Evolutionary conservation across 768 basidiomycete species (phyloP).

Genomic region (Psilocybe cubensis): DNA sequence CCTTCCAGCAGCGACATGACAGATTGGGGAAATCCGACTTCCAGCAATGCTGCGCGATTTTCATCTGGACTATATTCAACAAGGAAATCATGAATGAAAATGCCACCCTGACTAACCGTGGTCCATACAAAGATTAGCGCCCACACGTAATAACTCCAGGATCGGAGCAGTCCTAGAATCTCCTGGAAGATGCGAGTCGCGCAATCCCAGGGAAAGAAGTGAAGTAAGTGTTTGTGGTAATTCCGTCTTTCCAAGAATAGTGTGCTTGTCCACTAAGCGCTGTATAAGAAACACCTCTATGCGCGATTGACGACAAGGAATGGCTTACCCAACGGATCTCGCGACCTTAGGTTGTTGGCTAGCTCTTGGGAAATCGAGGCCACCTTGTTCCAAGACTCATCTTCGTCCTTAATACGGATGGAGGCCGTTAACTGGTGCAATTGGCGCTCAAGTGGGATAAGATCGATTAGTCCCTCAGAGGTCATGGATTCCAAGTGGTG

Average conservation of each 20-base stretch:
- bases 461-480: constrained; percentile 29
- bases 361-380: constrained; percentile 56
- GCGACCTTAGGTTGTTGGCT: constrained; percentile 64
- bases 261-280: constrained; percentile 71
- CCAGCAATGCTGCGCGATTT: constrained; percentile 72
- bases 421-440: constrained; percentile 37
- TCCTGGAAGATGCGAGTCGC: constrained; percentile 48
- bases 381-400: constrained; percentile 53
- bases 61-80: constrained; percentile 51
- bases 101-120: constrained; percentile 55
- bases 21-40: constrained; percentile 70
- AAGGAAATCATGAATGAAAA: background rate
- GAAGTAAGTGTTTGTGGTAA: constrained; percentile 69
- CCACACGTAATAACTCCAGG: constrained; percentile 74
- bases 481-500: constrained; percentile 12
- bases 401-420: constrained; percentile 31
- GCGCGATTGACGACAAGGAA: background rate
- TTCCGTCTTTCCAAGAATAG: constrained; percentile 63
- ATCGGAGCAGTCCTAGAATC: constrained; percentile 52
- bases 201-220: constrained; percentile 59
- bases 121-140: constrained; percentile 85
- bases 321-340: constrained; percentile 52
- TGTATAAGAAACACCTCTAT: constrained; percentile 13
- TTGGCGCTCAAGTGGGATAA: constrained; percentile 35
- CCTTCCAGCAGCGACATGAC: constrained; percentile 71